Evolutionary conservation across 2,329 filamentous ascomycete species (phyloP), one percentile per base, ranked within the genome.

Genomic region (Dryadomyces quercus-mongolicae): DNA sequence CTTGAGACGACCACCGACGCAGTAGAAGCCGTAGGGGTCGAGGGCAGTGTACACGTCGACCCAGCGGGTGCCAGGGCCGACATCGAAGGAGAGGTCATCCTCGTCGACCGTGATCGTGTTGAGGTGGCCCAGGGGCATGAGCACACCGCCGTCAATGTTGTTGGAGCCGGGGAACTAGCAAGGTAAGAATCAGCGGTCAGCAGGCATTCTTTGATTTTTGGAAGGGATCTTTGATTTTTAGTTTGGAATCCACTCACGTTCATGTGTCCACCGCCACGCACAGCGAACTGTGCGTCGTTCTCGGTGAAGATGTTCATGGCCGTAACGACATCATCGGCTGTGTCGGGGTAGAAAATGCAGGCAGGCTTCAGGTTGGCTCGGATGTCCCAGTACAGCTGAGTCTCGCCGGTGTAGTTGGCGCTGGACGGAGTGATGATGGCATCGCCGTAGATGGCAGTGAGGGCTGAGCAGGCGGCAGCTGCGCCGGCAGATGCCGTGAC

Each of bases 231-330:
- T 40, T 40, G 10, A 13, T 40, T 40, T 40, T 40, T 2, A 40
- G 7, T 40, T 40, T 40, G 10, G 7, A 13, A 13, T 40, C 7
- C 42, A 60, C 36, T 62, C 66, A 58, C 9, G 61, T 63, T 49
- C 64, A 66, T 47, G 44, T 71, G 68, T 3, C 71, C 68, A 40
- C 70, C 70, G 18, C 66, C 65, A 1, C 68, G 64, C 38, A 74
- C 65, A 18, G 68, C 70, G 56, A 72, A 73, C 6, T 62, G 58
- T 4, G 59, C 58, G 2, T 59, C 51, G 49, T 55, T 55, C 4
- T 50, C 34, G 51, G 38, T 45, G 8, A 68, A 55, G 0, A 63
- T 57, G 5, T 55, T 49, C 2, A 68, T 51, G 2, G 61, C 63
- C 20, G 54, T 51, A 1, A 65, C 59, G 3, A 69, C 62, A 40